A percentile compares a stretch with the other conserved stretches of the same genome.
phyloP scores from a whole-genome alignment of 1,284 basidiomycete species.

The Psilocybe mexicana region DNA sequence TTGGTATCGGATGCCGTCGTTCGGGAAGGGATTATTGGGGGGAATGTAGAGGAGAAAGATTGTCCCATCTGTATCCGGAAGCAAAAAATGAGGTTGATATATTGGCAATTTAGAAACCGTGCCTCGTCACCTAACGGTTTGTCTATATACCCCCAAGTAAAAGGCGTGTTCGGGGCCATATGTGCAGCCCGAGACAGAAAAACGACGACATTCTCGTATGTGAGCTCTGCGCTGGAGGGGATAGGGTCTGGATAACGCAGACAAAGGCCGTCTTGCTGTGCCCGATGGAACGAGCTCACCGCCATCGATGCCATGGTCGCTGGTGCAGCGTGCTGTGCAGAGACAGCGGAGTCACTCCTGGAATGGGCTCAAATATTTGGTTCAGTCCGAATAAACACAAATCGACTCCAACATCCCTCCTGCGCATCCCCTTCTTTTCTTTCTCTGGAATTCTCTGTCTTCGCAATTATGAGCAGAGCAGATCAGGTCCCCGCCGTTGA shows the following conservation, averaged over 20 bases:
- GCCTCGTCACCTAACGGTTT: conserved; percentile 56
- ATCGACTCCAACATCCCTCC: not conserved
- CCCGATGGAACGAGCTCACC: conserved; percentile 37
- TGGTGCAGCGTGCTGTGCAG: not conserved
- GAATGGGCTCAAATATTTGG: not conserved
- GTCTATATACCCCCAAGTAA: conserved; percentile 71
- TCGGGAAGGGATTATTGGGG: conserved; percentile 55
- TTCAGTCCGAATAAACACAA: not conserved
- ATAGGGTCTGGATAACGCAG: conserved; percentile 69
- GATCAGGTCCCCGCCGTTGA: no score
- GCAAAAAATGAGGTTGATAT: conserved; percentile 1
- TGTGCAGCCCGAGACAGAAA: conserved; percentile 60
- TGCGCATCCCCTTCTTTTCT: not conserved
- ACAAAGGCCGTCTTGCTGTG: conserved; percentile 52
- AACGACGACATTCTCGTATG: conserved; percentile 55
- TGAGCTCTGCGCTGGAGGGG: conserved; percentile 53
- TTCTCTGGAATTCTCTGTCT: not conserved
- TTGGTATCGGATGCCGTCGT: conserved; percentile 71
- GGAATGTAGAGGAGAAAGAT: conserved; percentile 62
- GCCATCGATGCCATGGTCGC: not conserved
- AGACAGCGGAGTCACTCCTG: not conserved
- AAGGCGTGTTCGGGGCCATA: conserved; percentile 58
- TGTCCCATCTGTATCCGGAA: conserved; percentile 54
- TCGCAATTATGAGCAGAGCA: not conserved
- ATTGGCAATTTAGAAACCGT: conserved; percentile 3